Evolutionary conservation across 352 stramenopile genomes (phyloP), one percentile per base, ranked within the genome.

Genomic region (Globisporangium sylvaticum): DNA sequence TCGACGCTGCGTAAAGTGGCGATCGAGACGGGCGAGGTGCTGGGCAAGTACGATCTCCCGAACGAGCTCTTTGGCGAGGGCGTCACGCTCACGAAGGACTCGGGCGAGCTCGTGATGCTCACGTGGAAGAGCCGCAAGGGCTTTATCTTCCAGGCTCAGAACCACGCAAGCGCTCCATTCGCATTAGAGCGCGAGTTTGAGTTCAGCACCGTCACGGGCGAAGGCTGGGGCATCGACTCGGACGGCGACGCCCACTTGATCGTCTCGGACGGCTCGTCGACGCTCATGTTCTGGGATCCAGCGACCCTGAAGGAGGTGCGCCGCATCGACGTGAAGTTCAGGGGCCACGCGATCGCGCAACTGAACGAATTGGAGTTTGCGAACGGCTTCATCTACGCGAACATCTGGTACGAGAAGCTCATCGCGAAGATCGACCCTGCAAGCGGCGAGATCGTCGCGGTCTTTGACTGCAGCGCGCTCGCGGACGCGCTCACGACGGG

Each of bases 191-290:
- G 80, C 18, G 71, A 90, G 65, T 98, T 98, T 57, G 44, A 63
- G 0, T 98, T 90, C 65, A 58, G 74, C 1, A 96, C 95, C 0
- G 64, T 73, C 29, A 90, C 79, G 7, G 74, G 79, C 32, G 84
- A 98, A 90, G 95, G 95, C 46, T 98, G 95, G 95, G 95, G 95
- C 32, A 96, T 98, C 48, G 97, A 96, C 69, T 89, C 90, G 67
- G 73, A 86, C 50, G 78, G 77, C 24, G 34, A 42, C 34, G 58
- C 73, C 44, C 67, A 88, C 32, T 67, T 89, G n/a, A 44, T 84
- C 1, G 90, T 98, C 15, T 96, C 81, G 48, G 96, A 98, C 73
- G 96, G 96, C 50, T 97, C 89, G 4, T 74, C 83, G 4, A 90
- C 82, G 27, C 72, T 98, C 15, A 83, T 94, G 67, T 97, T 98